These are phyloP conservation scores for Lablab purpureus DNA, from an alignment of 306 rosid genomes.

Conservation along the genomic window DNA sequence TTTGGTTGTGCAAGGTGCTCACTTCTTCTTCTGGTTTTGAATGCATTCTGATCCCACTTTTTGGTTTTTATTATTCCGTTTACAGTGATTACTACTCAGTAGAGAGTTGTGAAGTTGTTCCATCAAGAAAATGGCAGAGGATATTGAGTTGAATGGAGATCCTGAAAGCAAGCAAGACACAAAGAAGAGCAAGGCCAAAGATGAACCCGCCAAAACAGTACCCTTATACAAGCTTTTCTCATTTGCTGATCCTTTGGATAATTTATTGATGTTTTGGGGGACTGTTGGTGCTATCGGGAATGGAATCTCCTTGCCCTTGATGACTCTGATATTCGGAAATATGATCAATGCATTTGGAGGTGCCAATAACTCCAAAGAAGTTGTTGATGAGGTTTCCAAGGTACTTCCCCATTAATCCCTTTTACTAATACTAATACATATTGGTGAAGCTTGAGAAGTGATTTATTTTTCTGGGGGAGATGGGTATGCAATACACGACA, in stretches of 20 bases:
- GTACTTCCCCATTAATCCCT: slow-evolving; percentile 24
- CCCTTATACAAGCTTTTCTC: slow-evolving; percentile 80
- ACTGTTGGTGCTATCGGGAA: slow-evolving; percentile 64
- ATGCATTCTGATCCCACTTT: not conserved
- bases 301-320: slow-evolving; percentile 65
- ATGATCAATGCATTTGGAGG: slow-evolving; percentile 68
- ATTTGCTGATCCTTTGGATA: slow-evolving; percentile 75
- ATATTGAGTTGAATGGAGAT: not conserved
- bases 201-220: slow-evolving; percentile 54
- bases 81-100: not conserved
- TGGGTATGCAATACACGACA: not conserved
- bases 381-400: slow-evolving; percentile 70
- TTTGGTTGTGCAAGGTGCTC: slow-evolving; percentile 22
- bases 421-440: slow-evolving; percentile 10
- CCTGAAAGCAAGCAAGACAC: slow-evolving; percentile 38
- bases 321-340: slow-evolving; percentile 68
- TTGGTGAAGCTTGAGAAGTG: not conserved
- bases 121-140: not conserved
- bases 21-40: not conserved
- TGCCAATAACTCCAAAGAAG: slow-evolving; percentile 31
- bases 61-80: not conserved
- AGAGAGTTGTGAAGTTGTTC: not conserved
- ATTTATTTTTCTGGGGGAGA: too few relatives aligned
- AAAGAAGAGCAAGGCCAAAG: slow-evolving; percentile 47
- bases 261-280: slow-evolving; percentile 66